Percentiles rank a stretch among this genome's conserved stretches.
Conservation (phyloP, 2,329 filamentous ascomycete genomes). For the Tolypocladium tropicale region DNA sequence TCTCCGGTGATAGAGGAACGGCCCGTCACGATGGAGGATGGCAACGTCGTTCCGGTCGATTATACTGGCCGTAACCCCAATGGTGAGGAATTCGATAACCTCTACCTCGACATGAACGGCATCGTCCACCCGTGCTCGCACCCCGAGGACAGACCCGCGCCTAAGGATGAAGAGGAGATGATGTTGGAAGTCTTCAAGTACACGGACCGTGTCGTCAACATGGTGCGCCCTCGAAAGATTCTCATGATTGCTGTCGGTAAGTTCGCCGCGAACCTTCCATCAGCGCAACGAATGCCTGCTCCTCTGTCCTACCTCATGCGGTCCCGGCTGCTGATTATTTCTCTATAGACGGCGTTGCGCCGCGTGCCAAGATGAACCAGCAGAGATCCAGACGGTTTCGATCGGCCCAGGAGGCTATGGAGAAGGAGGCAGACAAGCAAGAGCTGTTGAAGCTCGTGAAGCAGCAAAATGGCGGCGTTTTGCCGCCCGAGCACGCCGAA, state of each 20-base stretch:
- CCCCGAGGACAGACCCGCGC: slow-evolving; percentile 84
- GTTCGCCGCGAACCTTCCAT: slow-evolving; percentile 16
- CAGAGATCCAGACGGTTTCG: slow-evolving; percentile 94
- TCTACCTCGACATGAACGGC: slow-evolving; percentile 99
- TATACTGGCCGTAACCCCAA: slow-evolving; percentile 82
- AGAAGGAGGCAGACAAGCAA: slow-evolving; percentile 85
- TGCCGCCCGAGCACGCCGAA: slow-evolving; percentile 51
- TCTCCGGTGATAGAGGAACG: slow-evolving; percentile 81
- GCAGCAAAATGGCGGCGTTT: slow-evolving; percentile 59
- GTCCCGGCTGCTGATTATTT: background rate
- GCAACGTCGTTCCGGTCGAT: slow-evolving; percentile 75
- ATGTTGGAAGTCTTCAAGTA: slow-evolving; percentile 98
- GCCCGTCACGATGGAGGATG: slow-evolving; percentile 70
- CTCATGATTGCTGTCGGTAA: slow-evolving; percentile 93
- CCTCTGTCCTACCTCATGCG: slow-evolving; percentile 20
- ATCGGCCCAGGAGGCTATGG: slow-evolving; percentile 84
- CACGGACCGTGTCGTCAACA: slow-evolving; percentile 97
- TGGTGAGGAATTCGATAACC: slow-evolving; percentile 93
- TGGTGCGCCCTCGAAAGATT: slow-evolving; percentile 92
- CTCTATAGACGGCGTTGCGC: slow-evolving; percentile 76
- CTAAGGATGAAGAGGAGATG: slow-evolving; percentile 96
- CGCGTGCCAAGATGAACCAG: slow-evolving; percentile 99
- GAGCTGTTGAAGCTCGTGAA: slow-evolving; percentile 79
- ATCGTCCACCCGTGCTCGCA: slow-evolving; percentile 98
- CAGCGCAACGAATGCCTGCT: slow-evolving; percentile 1